Evolutionary conservation across 2,329 filamentous ascomycete species (phyloP).

Genomic region (Corinectria fuckeliana): DNA sequence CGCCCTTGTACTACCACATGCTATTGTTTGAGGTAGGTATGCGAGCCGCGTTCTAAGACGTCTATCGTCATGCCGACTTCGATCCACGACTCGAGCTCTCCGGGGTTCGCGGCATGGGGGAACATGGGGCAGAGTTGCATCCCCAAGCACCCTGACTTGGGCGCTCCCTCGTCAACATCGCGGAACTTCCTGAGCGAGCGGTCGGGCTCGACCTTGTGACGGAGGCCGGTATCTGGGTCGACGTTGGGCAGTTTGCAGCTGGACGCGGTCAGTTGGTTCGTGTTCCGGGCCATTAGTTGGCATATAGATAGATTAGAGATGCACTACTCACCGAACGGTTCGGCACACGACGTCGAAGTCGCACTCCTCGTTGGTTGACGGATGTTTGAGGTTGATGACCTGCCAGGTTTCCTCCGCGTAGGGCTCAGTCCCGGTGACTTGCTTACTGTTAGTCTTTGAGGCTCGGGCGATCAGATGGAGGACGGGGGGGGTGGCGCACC

Average conservation of each 20-base stretch:
- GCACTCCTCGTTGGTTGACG: slow-evolving; percentile 28
- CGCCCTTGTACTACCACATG: background rate
- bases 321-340: slow-evolving; percentile 64
- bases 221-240: slow-evolving; percentile 64
- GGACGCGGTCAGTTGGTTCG: slow-evolving; percentile 10
- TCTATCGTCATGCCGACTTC: slow-evolving; percentile 63
- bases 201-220: slow-evolving; percentile 63
- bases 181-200: slow-evolving; percentile 63
- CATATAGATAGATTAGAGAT: too few relatives aligned
- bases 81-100: slow-evolving; percentile 51
- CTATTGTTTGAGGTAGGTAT: slow-evolving; percentile 46
- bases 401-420: slow-evolving; percentile 78
- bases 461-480: background rate
- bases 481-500: slow-evolving; percentile 44
- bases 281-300: background rate
- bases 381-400: slow-evolving; percentile 58
- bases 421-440: slow-evolving; percentile 66
- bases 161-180: slow-evolving; percentile 66
- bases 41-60: slow-evolving; percentile 55
- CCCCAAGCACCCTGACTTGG: slow-evolving; percentile 63
- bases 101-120: slow-evolving; percentile 36
- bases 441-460: slow-evolving; percentile 6
- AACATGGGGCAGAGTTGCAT: slow-evolving; percentile 70
- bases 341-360: slow-evolving; percentile 66
- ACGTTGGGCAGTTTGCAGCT: slow-evolving; percentile 76